Percentiles rank a stretch among this genome's conserved stretches.
Evolutionary conservation across 2,329 filamentous ascomycete genomes (phyloP).

Genomic region (Arthrobotrys iridis): DNA sequence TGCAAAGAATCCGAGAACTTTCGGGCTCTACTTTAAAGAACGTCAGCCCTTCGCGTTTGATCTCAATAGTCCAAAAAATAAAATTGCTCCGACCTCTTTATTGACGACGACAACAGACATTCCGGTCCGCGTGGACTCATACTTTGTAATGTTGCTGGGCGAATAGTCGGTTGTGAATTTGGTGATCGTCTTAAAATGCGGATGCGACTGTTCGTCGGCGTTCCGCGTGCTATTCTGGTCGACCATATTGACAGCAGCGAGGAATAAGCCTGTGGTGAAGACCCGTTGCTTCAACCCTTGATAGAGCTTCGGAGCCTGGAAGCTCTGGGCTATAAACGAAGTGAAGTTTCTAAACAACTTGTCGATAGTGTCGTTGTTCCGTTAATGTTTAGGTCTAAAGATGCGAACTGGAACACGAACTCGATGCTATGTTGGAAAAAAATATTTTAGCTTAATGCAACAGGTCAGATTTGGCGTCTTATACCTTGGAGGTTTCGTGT

Average conservation of each 20-base stretch:
- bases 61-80: background rate
- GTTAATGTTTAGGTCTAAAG: too few relatives aligned
- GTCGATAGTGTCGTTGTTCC: background rate
- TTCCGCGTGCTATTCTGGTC: constrained; percentile 6
- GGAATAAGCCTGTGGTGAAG: constrained; percentile 24
- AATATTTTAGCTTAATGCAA: too few relatives aligned
- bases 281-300: constrained; percentile 31
- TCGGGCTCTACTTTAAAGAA: constrained; percentile 69
- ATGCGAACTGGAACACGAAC: background rate
- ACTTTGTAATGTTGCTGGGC: constrained; percentile 86
- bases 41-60: background rate
- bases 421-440: background rate
- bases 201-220: constrained; percentile 3
- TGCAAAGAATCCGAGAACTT: constrained; percentile 92
- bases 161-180: constrained; percentile 90
- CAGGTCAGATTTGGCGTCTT: too few relatives aligned
- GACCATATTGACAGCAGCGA: constrained; percentile 35
- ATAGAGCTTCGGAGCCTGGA: constrained; percentile 45
- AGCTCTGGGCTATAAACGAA: constrained; percentile 38
- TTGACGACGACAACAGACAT: constrained; percentile 95
- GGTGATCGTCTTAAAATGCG: constrained; percentile 82
- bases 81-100: constrained; percentile 68
- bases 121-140: constrained; percentile 92
- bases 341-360: constrained; percentile 49
- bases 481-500: too few relatives aligned